A percentile compares a stretch with the other conserved stretches of the same genome.
These are phyloP conservation scores for Mentha longifolia DNA, from an alignment of 257 asterid species.

Conservation along the genomic window DNA sequence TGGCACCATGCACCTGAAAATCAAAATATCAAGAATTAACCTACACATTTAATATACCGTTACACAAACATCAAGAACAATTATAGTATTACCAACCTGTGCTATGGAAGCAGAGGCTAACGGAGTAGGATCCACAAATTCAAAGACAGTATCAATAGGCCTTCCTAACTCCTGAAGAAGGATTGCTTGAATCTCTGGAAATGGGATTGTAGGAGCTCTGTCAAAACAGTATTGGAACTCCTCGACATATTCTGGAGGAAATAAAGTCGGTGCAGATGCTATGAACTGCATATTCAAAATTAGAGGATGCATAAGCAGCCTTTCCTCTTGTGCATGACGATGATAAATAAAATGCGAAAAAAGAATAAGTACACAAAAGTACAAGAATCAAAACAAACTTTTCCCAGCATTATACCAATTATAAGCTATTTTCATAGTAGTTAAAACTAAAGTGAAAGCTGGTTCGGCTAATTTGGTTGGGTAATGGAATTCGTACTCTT, in stretches of 20 bases:
- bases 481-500: conserved; percentile 6
- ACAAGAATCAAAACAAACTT: not conserved
- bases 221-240: conserved; percentile 97
- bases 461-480: conserved; percentile 8
- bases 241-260: conserved; percentile 92
- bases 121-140: conserved; percentile 90
- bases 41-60: not conserved
- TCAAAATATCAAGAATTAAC: conserved; percentile 25
- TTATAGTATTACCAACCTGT: conserved; percentile 58
- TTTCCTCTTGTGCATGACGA: conserved; percentile 8
- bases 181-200: conserved; percentile 72
- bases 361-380: conserved; percentile 2
- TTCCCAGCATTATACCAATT: conserved; percentile 12
- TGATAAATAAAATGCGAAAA: not conserved
- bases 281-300: conserved; percentile 64
- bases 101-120: conserved; percentile 99
- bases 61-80: not conserved
- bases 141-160: conserved; percentile 79
- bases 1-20: conserved; percentile 93
- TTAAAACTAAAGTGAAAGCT: not conserved
- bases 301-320: conserved; percentile 30
- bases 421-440: conserved; percentile 9
- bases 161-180: conserved; percentile 79
- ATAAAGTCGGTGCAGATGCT: conserved; percentile 95
- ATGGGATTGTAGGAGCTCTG: conserved; percentile 87